A percentile compares a stretch with the other conserved stretches of the same genome.
Evolutionary conservation across 1,284 basidiomycete genomes (phyloP).

Genomic region (Apiotrichum sp.): DNA sequence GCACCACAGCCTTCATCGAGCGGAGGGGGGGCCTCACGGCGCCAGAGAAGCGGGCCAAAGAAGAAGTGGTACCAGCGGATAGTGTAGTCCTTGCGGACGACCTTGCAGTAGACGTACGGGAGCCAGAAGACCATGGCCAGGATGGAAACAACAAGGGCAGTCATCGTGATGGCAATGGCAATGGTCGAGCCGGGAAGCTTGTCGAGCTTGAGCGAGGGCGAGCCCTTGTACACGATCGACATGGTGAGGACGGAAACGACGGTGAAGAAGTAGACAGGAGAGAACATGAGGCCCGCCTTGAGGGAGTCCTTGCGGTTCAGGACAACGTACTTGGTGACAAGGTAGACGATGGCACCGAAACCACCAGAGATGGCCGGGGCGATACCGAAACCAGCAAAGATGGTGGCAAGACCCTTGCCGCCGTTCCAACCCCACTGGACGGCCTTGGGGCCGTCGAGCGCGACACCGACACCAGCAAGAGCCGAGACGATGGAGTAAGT

Average conservation of each 20-base stretch:
- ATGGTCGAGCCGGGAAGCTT: slow-evolving; percentile 38
- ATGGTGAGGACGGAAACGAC: slow-evolving; percentile 41
- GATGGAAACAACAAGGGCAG: slow-evolving; percentile 44
- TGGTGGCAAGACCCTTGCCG: slow-evolving; percentile 43
- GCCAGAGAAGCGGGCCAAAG: slow-evolving; percentile 50
- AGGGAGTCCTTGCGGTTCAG: slow-evolving; percentile 43
- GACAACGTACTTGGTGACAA: slow-evolving; percentile 48
- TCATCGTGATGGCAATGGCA: slow-evolving; percentile 48
- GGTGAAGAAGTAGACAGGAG: slow-evolving; percentile 49
- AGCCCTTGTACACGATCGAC: slow-evolving; percentile 46
- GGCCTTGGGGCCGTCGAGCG: slow-evolving; percentile 42
- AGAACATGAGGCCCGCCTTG: slow-evolving; percentile 38
- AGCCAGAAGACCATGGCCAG: slow-evolving; percentile 50
- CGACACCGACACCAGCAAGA: slow-evolving; percentile 51
- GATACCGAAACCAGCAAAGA: slow-evolving; percentile 47
- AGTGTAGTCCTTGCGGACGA: slow-evolving; percentile 51
- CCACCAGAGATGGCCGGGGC: slow-evolving; percentile 47
- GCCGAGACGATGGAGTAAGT: slow-evolving; percentile 50
- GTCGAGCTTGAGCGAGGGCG: slow-evolving; percentile 46
- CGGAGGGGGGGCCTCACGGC: slow-evolving; percentile 21
- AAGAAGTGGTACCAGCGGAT: slow-evolving; percentile 50
- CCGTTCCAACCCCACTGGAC: slow-evolving; percentile 53
- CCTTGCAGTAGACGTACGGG: slow-evolving; percentile 50
- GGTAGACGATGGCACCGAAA: slow-evolving; percentile 48
- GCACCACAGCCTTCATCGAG: background rate